phyloP scores from a whole-genome alignment of 2,329 filamentous ascomycete genomes.

The Dactylonectria macrodidyma region DNA sequence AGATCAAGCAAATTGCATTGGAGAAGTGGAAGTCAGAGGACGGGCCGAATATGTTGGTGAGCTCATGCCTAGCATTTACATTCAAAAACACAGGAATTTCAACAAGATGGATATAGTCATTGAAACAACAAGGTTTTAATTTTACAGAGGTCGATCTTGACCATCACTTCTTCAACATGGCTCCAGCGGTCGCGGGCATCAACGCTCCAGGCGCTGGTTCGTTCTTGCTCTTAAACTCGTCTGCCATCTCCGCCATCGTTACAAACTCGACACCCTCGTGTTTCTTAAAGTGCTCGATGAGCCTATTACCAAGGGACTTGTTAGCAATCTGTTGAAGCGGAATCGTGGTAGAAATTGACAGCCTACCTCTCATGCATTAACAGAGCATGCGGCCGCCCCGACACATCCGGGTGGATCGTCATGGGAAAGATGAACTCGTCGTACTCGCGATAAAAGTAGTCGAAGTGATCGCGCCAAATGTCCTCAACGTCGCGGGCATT shows the following conservation, averaged over 20 bases:
- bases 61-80: background rate
- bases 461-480: slow-evolving; percentile 77
- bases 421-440: slow-evolving; percentile 85
- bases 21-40: background rate
- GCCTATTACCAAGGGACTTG: background rate
- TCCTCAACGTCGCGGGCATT: slow-evolving; percentile 74
- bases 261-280: slow-evolving; percentile 75
- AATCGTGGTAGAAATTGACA: background rate
- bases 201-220: slow-evolving; percentile 69
- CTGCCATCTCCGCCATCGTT: slow-evolving; percentile 79
- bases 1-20: background rate
- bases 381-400: slow-evolving; percentile 79
- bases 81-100: too few species aligned
- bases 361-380: slow-evolving; percentile 75
- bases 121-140: background rate
- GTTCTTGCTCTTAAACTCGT: slow-evolving; percentile 80
- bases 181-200: slow-evolving; percentile 70
- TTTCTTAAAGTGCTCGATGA: slow-evolving; percentile 78
- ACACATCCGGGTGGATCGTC: slow-evolving; percentile 83
- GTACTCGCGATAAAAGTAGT: slow-evolving; percentile 83
- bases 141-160: background rate
- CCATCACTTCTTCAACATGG: slow-evolving; percentile 60
- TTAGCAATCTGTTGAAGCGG: background rate
- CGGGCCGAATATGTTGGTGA: background rate
- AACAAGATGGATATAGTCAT: background rate